Evolutionary conservation across 257 asterid genomes (phyloP), one percentile per base, ranked within the genome.

Genomic region (Solanum gracilifrons): DNA sequence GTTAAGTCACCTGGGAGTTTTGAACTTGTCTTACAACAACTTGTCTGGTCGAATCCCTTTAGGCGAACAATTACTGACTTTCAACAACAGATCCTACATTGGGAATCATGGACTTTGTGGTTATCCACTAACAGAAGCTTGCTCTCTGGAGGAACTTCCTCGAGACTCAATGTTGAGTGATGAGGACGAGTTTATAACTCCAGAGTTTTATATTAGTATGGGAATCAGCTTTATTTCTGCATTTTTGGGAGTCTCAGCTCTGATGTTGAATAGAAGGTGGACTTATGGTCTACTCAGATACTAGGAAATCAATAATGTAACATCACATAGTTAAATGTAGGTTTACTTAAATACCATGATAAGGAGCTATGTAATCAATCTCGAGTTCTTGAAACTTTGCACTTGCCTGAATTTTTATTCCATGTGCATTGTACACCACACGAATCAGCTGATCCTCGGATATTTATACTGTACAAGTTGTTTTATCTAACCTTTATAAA

Each of bases 1-100:
- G 25, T n/a, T 90, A 41, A 82, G 82, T 62, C 82, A 74, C 37
- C 85, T 90, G 29, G 92, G 89, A 5, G 74, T 90, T 9, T 35
- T 92, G 87, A 83, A 92, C 85, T 90, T 90, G 90, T 90, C 92
- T 2, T 87, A 69, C 84, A 91, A 88, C 88, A 88, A 90, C 87
- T 76, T 90, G 55, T 90, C 87, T 20, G 92, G 90, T 4, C 85
- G 76, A 77, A 85, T 88, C 23, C 88, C 92, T 51, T n/a, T 25
- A 16, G 84, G 68, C 23, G 39, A 9, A 58, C 85, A 85, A 0
- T 35, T 29, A 16, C 71, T 37, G 13, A 87, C 80, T 13, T 84
- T 88, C 60, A 35, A 80, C 13, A 21, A 77, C 66, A 46, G 83
- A 18, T 7, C 90, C 0, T 87, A 51, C 46, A 23, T 37, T 13